A percentile compares a stretch with the other conserved stretches of the same genome.
These are phyloP conservation scores for Onygenales sp. DNA, from an alignment of 2,329 filamentous ascomycete species.

Conservation along the genomic window DNA sequence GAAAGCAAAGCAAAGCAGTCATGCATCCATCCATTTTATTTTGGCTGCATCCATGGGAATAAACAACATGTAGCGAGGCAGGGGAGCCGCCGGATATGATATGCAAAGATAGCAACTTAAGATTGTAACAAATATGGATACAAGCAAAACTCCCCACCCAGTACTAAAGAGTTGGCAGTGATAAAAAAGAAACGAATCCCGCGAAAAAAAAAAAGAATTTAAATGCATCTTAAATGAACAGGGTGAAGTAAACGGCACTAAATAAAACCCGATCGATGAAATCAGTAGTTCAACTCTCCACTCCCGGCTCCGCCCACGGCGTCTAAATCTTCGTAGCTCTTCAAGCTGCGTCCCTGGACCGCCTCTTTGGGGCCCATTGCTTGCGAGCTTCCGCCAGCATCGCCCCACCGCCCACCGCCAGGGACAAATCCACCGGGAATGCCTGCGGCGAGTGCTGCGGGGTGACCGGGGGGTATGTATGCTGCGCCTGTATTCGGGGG, in stretches of 20 bases:
- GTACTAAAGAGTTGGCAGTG: too few species aligned
- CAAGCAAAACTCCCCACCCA: too few species aligned
- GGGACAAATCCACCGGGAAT: conserved; percentile 31
- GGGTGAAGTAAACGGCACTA: neutral
- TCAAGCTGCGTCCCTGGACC: conserved; percentile 82
- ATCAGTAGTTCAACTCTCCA: conserved; percentile 82
- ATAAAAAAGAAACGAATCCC: neutral
- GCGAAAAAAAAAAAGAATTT: neutral
- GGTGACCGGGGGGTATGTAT: conserved; percentile 31
- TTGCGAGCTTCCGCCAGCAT: conserved; percentile 60
- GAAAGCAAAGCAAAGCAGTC: too few species aligned
- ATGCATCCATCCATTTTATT: too few species aligned
- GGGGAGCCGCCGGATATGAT: too few species aligned
- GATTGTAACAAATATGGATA: too few species aligned
- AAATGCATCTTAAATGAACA: neutral
- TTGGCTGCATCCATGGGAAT: too few species aligned
- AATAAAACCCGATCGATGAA: neutral
- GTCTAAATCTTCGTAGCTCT: conserved; percentile 96
- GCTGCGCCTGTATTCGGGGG: conserved; percentile 21
- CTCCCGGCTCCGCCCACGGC: conserved; percentile 65
- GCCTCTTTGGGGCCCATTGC: conserved; percentile 82
- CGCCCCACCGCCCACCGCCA: conserved; percentile 55
- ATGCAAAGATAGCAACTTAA: too few species aligned
- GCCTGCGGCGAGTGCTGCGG: conserved; percentile 30
- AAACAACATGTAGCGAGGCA: too few species aligned